phyloP scores from a whole-genome alignment of 2,329 filamentous ascomycete species.

The Cladosporium sp. region DNA sequence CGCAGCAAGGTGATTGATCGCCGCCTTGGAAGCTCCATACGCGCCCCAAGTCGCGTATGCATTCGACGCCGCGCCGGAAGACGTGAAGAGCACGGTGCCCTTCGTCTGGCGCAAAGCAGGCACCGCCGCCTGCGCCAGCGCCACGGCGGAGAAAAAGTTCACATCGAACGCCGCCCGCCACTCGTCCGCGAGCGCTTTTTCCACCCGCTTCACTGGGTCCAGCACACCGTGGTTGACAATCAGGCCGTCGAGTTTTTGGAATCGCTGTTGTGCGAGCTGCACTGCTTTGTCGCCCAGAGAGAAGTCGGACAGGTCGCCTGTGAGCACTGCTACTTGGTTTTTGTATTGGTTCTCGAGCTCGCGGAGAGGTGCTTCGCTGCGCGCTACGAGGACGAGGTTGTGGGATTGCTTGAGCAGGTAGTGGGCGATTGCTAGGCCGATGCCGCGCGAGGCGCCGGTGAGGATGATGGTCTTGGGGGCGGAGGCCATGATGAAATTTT shows the following conservation, averaged over 20 bases:
- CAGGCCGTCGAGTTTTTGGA: slow-evolving; percentile 67
- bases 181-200: slow-evolving; percentile 62
- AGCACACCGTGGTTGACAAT: slow-evolving; percentile 86
- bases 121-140: slow-evolving; percentile 71
- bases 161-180: slow-evolving; percentile 76
- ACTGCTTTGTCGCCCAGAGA: slow-evolving; percentile 58
- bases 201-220: slow-evolving; percentile 68
- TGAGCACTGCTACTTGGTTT: slow-evolving; percentile 50
- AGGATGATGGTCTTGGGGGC: slow-evolving; percentile 37
- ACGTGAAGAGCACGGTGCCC: slow-evolving; percentile 73
- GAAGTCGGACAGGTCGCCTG: slow-evolving; percentile 55
- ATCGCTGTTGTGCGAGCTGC: slow-evolving; percentile 61
- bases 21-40: slow-evolving; percentile 81
- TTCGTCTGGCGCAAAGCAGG: slow-evolving; percentile 62
- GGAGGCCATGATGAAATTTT: neutral
- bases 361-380: slow-evolving; percentile 51
- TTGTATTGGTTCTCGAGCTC: slow-evolving; percentile 52
- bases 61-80: slow-evolving; percentile 68
- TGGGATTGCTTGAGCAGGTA: slow-evolving; percentile 53
- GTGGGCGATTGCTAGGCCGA: slow-evolving; percentile 58
- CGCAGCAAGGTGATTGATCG: slow-evolving; percentile 71
- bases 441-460: slow-evolving; percentile 63
- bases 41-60: slow-evolving; percentile 71
- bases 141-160: slow-evolving; percentile 82
- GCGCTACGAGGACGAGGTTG: slow-evolving; percentile 55